Percentiles rank a stretch among this genome's conserved stretches.
Conservation (phyloP, 192 early-diverging fungal genomes). For the Coemansia sp. region DNA sequence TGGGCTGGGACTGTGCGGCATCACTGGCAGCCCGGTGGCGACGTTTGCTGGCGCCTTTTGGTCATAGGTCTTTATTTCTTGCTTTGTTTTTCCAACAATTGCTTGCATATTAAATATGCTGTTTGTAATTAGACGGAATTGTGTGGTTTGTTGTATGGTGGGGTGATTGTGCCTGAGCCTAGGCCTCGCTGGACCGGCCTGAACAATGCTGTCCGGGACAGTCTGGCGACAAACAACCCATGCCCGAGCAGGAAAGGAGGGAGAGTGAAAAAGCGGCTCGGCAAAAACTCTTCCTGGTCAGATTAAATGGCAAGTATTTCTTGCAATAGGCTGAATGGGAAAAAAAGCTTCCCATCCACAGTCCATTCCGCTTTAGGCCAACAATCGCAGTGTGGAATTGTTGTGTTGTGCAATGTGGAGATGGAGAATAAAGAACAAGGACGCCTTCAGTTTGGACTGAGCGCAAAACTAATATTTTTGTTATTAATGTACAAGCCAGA, state of each 20-base stretch:
- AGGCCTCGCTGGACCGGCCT: neutral
- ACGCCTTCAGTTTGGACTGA: neutral
- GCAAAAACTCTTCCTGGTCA: neutral
- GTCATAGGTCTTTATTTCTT: slow-evolving; percentile 10
- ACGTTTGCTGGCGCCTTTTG: slow-evolving; percentile 74
- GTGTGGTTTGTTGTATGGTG: neutral
- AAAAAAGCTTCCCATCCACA: neutral
- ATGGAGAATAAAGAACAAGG: neutral
- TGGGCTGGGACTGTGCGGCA: slow-evolving; percentile 65
- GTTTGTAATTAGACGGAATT: neutral
- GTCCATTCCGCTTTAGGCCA: neutral
- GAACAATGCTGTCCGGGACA: neutral
- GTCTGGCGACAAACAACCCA: neutral
- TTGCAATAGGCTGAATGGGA: neutral
- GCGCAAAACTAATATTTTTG: neutral
- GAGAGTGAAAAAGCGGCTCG: neutral
- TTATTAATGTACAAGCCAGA: neutral
- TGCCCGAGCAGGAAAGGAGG: neutral
- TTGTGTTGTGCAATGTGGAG: neutral
- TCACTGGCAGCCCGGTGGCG: slow-evolving; percentile 75
- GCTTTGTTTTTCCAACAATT: neutral
- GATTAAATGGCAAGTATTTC: neutral
- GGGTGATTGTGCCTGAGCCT: neutral
- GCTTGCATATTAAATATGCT: slow-evolving; percentile 2
- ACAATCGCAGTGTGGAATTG: neutral